These are phyloP conservation scores for Claviceps sorghi DNA, from an alignment of 2,329 filamentous ascomycete species.

Conservation along the genomic window DNA sequence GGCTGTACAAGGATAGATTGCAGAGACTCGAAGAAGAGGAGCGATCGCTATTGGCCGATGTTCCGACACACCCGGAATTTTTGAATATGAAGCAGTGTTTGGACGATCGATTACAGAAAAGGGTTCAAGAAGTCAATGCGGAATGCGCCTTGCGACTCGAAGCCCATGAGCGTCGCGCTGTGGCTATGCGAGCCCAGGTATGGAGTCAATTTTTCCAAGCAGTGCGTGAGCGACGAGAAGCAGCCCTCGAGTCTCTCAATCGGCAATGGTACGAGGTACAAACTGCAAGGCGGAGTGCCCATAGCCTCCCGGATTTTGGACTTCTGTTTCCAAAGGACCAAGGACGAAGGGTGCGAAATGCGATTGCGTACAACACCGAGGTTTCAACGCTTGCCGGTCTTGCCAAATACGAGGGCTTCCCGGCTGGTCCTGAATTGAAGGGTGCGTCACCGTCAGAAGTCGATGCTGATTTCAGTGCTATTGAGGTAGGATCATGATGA, in stretches of 20 bases:
- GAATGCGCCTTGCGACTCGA: conserved; percentile 61
- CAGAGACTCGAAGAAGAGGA: conserved; percentile 63
- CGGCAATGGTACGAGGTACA: conserved; percentile 89
- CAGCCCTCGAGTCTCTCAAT: conserved; percentile 64
- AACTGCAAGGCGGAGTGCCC: conserved; percentile 68
- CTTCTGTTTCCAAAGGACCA: conserved; percentile 66
- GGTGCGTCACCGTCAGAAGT: conserved; percentile 58
- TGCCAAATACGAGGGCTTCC: conserved; percentile 92
- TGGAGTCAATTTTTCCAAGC: conserved; percentile 85
- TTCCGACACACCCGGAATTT: conserved; percentile 77
- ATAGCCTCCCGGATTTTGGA: conserved; percentile 67
- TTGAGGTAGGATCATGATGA: conserved; percentile 46
- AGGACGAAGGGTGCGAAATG: conserved; percentile 66
- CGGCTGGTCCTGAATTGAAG: conserved; percentile 74
- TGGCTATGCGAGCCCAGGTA: conserved; percentile 72
- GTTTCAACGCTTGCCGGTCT: conserved; percentile 82
- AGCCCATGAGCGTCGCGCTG: conserved; percentile 57
- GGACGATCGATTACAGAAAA: conserved; percentile 67
- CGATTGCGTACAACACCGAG: conserved; percentile 86
- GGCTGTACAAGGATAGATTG: conserved; percentile 78
- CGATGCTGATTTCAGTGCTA: conserved; percentile 76
- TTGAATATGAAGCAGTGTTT: conserved; percentile 81
- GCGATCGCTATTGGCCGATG: conserved; percentile 41
- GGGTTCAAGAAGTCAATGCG: conserved; percentile 59
- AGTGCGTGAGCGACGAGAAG: conserved; percentile 69